Conservation (phyloP, 2,329 filamentous ascomycete genomes). For the Aspergillus chevalieri region DNA sequence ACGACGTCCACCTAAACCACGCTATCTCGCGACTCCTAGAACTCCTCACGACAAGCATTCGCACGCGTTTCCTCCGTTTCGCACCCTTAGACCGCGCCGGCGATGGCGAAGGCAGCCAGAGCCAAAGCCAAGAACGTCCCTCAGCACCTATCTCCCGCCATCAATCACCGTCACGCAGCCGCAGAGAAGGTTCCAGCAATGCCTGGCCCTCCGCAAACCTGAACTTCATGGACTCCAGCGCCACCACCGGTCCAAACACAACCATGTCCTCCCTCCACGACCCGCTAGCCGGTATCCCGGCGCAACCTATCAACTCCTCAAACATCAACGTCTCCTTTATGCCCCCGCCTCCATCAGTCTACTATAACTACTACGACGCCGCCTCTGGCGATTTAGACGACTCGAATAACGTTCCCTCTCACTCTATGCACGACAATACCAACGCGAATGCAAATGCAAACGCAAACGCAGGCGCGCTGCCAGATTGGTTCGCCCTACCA, state of each 20-base stretch:
- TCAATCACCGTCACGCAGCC: slow-evolving; percentile 28
- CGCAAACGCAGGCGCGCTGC: slow-evolving; percentile 23
- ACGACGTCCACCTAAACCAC: slow-evolving; percentile 59
- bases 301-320: slow-evolving; percentile 40
- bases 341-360: slow-evolving; percentile 42
- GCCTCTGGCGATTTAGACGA: slow-evolving; percentile 27
- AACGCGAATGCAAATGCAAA: slow-evolving; percentile 2
- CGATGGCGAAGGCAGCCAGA: slow-evolving; percentile 22
- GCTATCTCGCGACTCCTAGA: slow-evolving; percentile 58
- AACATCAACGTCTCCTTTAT: slow-evolving; percentile 43
- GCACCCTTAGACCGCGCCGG: slow-evolving; percentile 45
- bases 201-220: slow-evolving; percentile 21
- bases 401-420: slow-evolving; percentile 24
- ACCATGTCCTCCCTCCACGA: slow-evolving; percentile 29
- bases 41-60: slow-evolving; percentile 53
- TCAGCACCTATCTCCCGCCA: slow-evolving; percentile 29
- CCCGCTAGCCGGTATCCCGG: slow-evolving; percentile 39
- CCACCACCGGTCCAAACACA: slow-evolving; percentile 8
- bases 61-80: slow-evolving; percentile 53
- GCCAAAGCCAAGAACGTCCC: slow-evolving; percentile 26
- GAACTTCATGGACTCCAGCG: slow-evolving; percentile 23
- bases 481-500: slow-evolving; percentile 58
- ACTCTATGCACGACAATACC: slow-evolving; percentile 21
- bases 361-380: slow-evolving; percentile 40
- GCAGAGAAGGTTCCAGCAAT: slow-evolving; percentile 20